Evolutionary conservation across 208 protist species (phyloP), one percentile per base, ranked within the genome.

Genomic region (Naegleria fowleri): DNA sequence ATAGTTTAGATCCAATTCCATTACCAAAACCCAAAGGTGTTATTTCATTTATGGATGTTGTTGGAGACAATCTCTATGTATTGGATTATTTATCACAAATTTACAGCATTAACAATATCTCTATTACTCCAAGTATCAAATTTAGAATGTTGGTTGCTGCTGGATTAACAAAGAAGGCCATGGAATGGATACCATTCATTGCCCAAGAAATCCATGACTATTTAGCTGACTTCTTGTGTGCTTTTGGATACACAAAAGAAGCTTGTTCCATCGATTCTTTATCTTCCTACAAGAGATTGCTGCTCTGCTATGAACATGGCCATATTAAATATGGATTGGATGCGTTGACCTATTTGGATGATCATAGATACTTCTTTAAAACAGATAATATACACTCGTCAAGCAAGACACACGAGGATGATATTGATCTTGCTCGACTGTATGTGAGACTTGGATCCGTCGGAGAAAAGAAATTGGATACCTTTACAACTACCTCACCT

Each of bases 61-160:
- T 89, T 38, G 86, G 86, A 41, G 48, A 89, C 29, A 41, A 33
- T 15, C 5, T 67, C 7, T 39, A 67, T 38, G 48, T 89, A 22
- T 29, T 89, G 0, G 39, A 51, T 51, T 33, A 5, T 41, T 40
- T 36, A 9, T 51, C 15, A n/a, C 22, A 40, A 51, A 40, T 86
- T 6, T 13, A 51, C 48, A 33, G 3, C 11, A 52, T 87, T 33
- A n/a, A 87, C 51, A 87, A 87, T 22, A 87, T 87, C 22, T 22
- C 84, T 16, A 43, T 87, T n/a, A 52, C 40, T 22, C 86, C 86
- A 67, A 33, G 36, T 25, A 36, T 89, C 29, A 89, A 89, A 40
- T 89, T 89, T 67, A 89, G 86, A 89, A 89, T 67, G 41, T 29
- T 89, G 25, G 86, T 67, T 41, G 86, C 48, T 29, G 48, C 48